Evolutionary conservation across 495 filamentous ascomycete genomes (phyloP), one percentile per base, ranked within the genome.

Genomic region (Penicillium simplicissimum): DNA sequence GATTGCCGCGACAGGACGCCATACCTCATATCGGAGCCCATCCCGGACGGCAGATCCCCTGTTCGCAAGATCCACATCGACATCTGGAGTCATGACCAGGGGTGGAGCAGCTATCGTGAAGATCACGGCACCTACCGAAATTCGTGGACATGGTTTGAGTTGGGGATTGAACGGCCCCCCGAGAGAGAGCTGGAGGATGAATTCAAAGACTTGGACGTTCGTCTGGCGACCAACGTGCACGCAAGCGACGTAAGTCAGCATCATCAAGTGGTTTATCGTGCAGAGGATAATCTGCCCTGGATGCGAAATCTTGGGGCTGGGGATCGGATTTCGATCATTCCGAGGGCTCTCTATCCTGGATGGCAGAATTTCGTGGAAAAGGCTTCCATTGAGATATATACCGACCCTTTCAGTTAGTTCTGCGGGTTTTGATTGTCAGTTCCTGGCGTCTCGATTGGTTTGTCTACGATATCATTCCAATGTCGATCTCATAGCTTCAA

Each of bases 281-380:
- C 42, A 45, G 42, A 45, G 17, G 42, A 45, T 45, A n/a, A 45
- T 7, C 4, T 23, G 9, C 17, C 42, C 19, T 45, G 42, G 42
- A 45, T 45, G 42, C 42, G 19, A 11, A 23, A 10, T 23, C 42
- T 45, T 13, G 19, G 21, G 9, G 42, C 42, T 45, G 42, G 19
- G 17, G 42, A 45, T 45, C 42, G 42, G 42, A 13, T 45, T 45
- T 45, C 42, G 42, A 45, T 45, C 42, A 45, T 45, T 23, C 42
- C 42, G 19, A 45, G 42, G 19, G 42, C 42, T 8, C 42, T 45
- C 21, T 45, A 21, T 45, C 42, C 17, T 21, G 42, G 42, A 1
- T 45, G 42, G 42, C 42, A 45, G 9, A 45, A 45, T 45, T 45
- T 45, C 21, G 42, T 45, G 17, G 42, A 45, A 45, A 45, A 45